A percentile compares a stretch with the other conserved stretches of the same genome.
Evolutionary conservation across 2,329 filamentous ascomycete species (phyloP).

Genomic region (Phialemoniopsis sp.): DNA sequence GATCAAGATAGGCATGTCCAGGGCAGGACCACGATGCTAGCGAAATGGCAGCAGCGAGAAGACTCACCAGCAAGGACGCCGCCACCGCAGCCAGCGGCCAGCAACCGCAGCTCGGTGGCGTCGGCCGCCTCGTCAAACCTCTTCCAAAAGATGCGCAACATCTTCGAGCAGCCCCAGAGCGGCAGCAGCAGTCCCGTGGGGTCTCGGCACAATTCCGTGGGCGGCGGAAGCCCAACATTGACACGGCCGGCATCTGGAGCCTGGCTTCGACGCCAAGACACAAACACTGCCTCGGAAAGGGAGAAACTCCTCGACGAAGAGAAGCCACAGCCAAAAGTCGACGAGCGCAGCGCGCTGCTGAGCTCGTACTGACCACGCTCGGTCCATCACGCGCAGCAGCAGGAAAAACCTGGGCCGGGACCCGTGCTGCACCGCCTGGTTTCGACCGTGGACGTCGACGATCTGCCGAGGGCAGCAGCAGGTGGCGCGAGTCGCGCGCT

Average conservation of each 20-base stretch:
- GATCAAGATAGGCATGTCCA: no score
- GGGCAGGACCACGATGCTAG: neutral
- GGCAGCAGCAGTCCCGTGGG: slow-evolving; percentile 6
- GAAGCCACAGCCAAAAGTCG: neutral
- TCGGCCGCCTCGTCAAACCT: slow-evolving; percentile 19
- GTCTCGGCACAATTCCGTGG: neutral
- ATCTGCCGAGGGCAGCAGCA: neutral
- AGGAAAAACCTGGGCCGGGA: no score
- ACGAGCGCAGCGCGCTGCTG: slow-evolving; percentile 25
- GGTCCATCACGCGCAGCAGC: slow-evolving; percentile 1
- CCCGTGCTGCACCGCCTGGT: no score
- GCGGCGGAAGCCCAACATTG: slow-evolving; percentile 12
- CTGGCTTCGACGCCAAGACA: slow-evolving; percentile 3
- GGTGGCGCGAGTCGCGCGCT: no score
- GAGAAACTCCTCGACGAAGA: slow-evolving; percentile 9
- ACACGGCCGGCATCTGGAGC: slow-evolving; percentile 17
- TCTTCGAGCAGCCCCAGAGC: slow-evolving; percentile 28
- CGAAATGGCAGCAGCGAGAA: slow-evolving; percentile 6
- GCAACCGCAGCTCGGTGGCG: slow-evolving; percentile 8
- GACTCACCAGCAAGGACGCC: neutral
- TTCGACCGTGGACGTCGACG: neutral
- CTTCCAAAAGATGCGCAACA: slow-evolving; percentile 34
- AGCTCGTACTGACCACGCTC: slow-evolving; percentile 32
- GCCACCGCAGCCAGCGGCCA: slow-evolving; percentile 2
- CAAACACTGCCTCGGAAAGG: neutral